Conservation (phyloP, 176 grass and related monocot genomes). For the Rhynchospora tenuis region DNA sequence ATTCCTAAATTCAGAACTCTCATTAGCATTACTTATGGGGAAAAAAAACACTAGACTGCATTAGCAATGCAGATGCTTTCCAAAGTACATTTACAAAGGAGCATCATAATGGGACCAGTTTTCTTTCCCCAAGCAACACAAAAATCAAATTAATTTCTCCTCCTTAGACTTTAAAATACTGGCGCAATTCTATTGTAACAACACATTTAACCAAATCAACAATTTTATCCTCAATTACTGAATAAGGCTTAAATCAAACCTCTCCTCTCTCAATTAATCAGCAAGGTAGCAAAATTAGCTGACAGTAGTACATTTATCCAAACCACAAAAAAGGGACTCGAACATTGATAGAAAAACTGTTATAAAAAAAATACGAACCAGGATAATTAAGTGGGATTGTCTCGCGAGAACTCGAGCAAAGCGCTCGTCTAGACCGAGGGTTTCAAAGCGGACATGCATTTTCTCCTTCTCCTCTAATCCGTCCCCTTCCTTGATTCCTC, state of each 20-base stretch:
- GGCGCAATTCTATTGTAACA: too few relatives aligned
- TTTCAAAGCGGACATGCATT: slow-evolving; percentile 56
- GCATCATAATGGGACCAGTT: too few relatives aligned
- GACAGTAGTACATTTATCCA: not conserved
- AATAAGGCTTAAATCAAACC: not conserved
- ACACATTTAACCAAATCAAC: not conserved
- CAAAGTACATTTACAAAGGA: not conserved
- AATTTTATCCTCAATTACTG: not conserved
- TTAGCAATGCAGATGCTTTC: not conserved
- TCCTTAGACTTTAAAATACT: too few relatives aligned
- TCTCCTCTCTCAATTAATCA: not conserved
- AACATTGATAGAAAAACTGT: not conserved
- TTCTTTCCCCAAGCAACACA: too few relatives aligned
- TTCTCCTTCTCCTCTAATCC: slow-evolving; percentile 38
- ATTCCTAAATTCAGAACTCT: slow-evolving; percentile 46
- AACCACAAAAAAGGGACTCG: not conserved
- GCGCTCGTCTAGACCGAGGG: slow-evolving; percentile 71
- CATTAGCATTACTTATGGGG: not conserved
- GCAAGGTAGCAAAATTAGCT: not conserved
- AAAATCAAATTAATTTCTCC: too few relatives aligned
- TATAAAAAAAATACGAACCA: slow-evolving; percentile 31
- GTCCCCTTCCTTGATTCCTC: not conserved
- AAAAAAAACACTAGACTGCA: not conserved
- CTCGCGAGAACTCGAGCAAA: slow-evolving; percentile 67
- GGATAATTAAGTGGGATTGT: slow-evolving; percentile 74